Conservation (phyloP, 108 stramenopile genomes). For the Pseudonitzschia multistriata region DNA sequence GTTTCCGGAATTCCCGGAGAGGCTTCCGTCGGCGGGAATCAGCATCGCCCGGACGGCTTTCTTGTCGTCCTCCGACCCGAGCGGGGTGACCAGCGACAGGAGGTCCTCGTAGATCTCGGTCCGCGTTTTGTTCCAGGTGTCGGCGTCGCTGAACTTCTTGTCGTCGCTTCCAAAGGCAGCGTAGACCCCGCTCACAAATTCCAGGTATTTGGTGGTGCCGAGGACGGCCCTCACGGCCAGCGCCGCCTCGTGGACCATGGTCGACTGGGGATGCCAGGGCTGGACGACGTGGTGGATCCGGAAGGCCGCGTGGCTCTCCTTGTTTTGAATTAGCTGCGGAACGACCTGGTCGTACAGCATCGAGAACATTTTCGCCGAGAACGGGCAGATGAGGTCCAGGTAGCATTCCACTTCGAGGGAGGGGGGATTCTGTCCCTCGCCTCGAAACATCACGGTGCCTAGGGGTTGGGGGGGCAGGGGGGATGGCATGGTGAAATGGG, state of each 20-base stretch:
- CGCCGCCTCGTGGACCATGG: conserved; percentile 34
- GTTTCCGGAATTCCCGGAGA: conserved; percentile 21
- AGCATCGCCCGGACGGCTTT: not conserved
- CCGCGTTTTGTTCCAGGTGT: conserved; percentile 35
- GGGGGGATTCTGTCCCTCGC: not conserved
- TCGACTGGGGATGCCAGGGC: conserved; percentile 43
- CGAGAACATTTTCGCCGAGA: conserved; percentile 31
- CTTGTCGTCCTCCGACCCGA: not conserved
- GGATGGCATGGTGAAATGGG: not conserved
- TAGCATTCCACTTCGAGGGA: conserved; percentile 29
- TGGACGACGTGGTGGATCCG: conserved; percentile 36
- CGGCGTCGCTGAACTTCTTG: conserved; percentile 21
- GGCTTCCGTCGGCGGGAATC: not conserved
- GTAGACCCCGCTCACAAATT: not conserved
- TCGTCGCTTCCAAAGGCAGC: not conserved
- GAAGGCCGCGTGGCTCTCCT: conserved; percentile 5
- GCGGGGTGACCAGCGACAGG: conserved; percentile 3
- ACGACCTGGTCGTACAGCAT: conserved; percentile 26
- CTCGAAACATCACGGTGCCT: not conserved
- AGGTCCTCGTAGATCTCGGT: conserved; percentile 22
- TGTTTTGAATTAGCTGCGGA: not conserved
- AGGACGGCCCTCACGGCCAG: conserved; percentile 15
- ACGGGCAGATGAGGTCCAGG: conserved; percentile 42
- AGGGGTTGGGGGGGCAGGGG: not conserved
- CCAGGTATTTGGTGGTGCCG: conserved; percentile 3